phyloP scores from a whole-genome alignment of 805 yeast species.

The Kodamaea hsintzibuensis region DNA sequence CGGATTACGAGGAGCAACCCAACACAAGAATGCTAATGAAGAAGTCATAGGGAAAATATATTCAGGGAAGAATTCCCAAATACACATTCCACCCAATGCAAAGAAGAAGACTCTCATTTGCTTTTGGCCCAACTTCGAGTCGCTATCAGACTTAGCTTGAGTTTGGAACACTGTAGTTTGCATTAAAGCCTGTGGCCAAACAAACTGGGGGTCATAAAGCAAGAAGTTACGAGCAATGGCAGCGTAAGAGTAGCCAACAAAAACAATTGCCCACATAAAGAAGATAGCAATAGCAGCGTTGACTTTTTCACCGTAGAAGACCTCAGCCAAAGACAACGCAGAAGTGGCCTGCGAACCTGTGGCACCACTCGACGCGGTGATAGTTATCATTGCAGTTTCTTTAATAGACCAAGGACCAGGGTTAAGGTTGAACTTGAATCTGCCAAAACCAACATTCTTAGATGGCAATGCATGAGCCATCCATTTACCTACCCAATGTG shows the following conservation, averaged over 20 bases:
- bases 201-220: constrained; percentile 25
- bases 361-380: constrained; percentile 53
- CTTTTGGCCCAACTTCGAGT: constrained; percentile 7
- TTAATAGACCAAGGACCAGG: constrained; percentile 59
- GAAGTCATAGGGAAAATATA: constrained; percentile 26
- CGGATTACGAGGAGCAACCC: constrained; percentile 23
- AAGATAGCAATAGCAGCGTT: constrained; percentile 26
- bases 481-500: constrained; percentile 48
- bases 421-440: constrained; percentile 37
- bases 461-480: constrained; percentile 43
- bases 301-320: constrained; percentile 40
- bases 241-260: constrained; percentile 27
- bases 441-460: constrained; percentile 19
- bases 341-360: constrained; percentile 51
- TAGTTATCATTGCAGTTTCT: constrained; percentile 51
- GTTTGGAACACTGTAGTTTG: constrained; percentile 19
- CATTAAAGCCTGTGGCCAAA: constrained; percentile 29
- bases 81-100: constrained; percentile 15
- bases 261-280: constrained; percentile 28
- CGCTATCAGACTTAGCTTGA: constrained; percentile 11
- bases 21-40: constrained; percentile 26
- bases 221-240: constrained; percentile 26
- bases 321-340: constrained; percentile 46
- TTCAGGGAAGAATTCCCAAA: constrained; percentile 28
- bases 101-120: constrained; percentile 22